Evolutionary conservation across 2,329 filamentous ascomycete genomes (phyloP).

Genomic region (Aspergillus amoenus): DNA sequence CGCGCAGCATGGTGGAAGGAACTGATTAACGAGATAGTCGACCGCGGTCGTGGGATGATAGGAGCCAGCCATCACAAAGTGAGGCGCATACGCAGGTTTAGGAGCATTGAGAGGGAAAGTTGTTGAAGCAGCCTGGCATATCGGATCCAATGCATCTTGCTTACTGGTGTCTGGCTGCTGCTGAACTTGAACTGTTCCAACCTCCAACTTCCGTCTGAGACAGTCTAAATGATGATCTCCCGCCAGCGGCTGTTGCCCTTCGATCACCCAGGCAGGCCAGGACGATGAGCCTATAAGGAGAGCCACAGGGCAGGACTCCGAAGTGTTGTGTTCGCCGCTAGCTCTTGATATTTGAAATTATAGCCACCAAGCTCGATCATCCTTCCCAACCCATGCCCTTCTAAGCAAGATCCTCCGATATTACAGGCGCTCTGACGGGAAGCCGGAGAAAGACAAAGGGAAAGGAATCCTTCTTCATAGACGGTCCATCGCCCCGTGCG

Average conservation of each 20-base stretch:
- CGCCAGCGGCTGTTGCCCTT: conserved; percentile 9
- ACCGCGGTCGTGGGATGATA: neutral
- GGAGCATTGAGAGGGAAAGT: neutral
- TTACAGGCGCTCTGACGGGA: neutral
- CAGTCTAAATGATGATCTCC: conserved; percentile 23
- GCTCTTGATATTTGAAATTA: neutral
- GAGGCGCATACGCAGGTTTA: neutral
- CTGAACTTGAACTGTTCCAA: neutral
- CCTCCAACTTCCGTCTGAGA: neutral
- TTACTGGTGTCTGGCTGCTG: neutral
- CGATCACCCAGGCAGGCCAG: neutral
- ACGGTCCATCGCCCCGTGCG: conserved; percentile 10
- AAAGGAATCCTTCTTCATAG: conserved; percentile 4
- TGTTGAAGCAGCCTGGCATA: too few species aligned
- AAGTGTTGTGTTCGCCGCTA: neutral
- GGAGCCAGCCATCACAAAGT: neutral
- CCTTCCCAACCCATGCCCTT: neutral
- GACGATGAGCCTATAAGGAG: neutral
- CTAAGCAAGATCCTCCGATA: neutral
- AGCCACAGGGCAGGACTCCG: neutral
- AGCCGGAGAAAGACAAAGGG: neutral
- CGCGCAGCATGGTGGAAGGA: neutral
- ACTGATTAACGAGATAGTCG: neutral
- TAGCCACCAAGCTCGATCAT: neutral
- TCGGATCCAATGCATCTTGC: neutral